Evolutionary conservation across 225 moss, liverwort and hornwort species (phyloP).

Genomic region (Climacium dendroides): DNA sequence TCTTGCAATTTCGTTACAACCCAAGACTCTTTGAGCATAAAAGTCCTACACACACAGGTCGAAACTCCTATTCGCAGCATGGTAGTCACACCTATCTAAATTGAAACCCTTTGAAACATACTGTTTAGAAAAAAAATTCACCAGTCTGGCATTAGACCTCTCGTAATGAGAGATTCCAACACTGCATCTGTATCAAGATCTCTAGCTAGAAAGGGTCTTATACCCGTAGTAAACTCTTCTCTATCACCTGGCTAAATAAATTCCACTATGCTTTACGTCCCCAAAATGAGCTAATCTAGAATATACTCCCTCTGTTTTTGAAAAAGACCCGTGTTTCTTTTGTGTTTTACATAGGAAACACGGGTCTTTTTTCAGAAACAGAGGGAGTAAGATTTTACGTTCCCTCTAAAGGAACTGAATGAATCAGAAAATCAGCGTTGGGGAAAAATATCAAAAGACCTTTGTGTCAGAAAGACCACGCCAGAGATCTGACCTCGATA

Average conservation of each 20-base stretch:
- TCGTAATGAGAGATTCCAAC: neutral
- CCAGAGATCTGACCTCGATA: neutral
- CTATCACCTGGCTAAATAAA: neutral
- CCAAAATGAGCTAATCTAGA: neutral
- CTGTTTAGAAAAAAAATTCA: neutral
- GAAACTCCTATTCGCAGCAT: neutral
- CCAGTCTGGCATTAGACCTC: neutral
- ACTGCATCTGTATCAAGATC: neutral
- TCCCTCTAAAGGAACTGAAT: neutral
- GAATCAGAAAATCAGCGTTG: neutral
- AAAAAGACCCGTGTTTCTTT: no score
- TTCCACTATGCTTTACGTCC: neutral
- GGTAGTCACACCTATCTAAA: neutral
- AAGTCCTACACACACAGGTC: neutral
- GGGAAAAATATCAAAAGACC: neutral
- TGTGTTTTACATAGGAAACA: no score
- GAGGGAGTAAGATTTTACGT: neutral
- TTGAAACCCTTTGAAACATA: neutral
- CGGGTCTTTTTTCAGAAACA: no score
- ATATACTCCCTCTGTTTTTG: neutral
- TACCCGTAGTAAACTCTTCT: neutral
- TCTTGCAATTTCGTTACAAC: neutral
- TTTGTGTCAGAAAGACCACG: neutral
- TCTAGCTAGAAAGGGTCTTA: neutral
- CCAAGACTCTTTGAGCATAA: neutral